Evolutionary conservation across 2,329 filamentous ascomycete species (phyloP), one percentile per base, ranked within the genome.

Genomic region (Epichloe scottii): DNA sequence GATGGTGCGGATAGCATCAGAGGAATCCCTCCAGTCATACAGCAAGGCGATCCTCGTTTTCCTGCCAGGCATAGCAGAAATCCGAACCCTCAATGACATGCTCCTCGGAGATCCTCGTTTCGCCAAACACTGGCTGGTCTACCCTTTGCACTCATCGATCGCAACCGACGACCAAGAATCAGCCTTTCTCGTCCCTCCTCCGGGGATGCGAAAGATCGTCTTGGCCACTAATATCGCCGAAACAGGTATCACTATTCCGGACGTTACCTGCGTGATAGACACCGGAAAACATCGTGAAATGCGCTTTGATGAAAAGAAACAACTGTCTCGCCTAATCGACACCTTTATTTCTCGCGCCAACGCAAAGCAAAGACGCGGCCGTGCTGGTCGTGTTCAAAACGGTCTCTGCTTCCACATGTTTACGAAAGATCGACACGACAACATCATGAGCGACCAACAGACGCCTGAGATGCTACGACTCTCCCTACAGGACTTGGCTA

Each of bases 221-320:
- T 77, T 98, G 50, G 90, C 93, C 2, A 98, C 93, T 14, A 98
- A 98, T 63, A 98, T 98, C 65, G 93, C 93, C 4, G 93, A 98
- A 66, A 98, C 93, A 0, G 93, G 93, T 71, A 95, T 98, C 62
- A 98, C 93, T 0, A 98, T 98, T 57, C 93, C 93, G 1, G 93
- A 98, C 63, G 88, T 98, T 33, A 97, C 93, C 0, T 95, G 90
- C 59, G 93, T 98, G 44, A 86, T 98, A 53, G 93, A 98, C 66
- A 90, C 89, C 0, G 93, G 93, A 51, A 97, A 95, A 67, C 91
- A 97, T 67, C 89, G 94, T 57, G 91, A 95, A 67, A 96, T 96
- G 91, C 77, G 91, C 30, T 97, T 95, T 60, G 91, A 98, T 62
- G 93, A 98, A 69, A 81, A 87, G 51, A 79, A 89, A 51, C 93